Percentiles rank a stretch among this genome's conserved stretches.
Conservation (phyloP, 2,329 filamentous ascomycete species). For the Fusarium domesticum region DNA sequence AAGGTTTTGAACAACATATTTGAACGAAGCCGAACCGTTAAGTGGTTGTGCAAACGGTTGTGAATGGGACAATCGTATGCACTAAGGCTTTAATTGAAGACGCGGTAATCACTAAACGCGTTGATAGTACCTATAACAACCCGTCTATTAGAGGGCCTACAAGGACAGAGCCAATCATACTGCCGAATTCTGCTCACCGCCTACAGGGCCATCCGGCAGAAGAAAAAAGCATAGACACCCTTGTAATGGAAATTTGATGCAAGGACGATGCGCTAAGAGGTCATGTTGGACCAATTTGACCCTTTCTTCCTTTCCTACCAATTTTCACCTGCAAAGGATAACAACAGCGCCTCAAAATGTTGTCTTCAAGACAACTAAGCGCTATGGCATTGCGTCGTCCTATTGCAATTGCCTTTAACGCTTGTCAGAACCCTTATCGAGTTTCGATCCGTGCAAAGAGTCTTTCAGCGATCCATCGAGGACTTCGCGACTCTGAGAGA, state of each 20-base stretch:
- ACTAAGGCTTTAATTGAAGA: too few relatives aligned
- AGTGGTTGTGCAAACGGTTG: neutral
- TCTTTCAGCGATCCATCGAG: constrained; percentile 67
- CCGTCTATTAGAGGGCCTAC: neutral
- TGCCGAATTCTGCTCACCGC: neutral
- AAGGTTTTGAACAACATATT: neutral
- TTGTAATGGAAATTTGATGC: neutral
- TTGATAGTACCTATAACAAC: neutral
- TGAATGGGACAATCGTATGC: neutral
- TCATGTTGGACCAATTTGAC: neutral
- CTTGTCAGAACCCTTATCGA: constrained; percentile 12
- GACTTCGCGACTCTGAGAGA: constrained; percentile 53
- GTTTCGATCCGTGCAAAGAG: constrained; percentile 29
- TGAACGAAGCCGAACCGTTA: neutral
- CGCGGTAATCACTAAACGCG: neutral
- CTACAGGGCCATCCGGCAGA: neutral
- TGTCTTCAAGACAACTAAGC: constrained; percentile 22
- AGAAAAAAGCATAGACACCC: too few relatives aligned
- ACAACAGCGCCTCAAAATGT: constrained; percentile 14
- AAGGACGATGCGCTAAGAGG: neutral
- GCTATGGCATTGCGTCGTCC: constrained; percentile 21
- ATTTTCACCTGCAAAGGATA: neutral
- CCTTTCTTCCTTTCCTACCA: neutral
- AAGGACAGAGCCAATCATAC: neutral
- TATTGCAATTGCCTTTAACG: constrained; percentile 7